Evolutionary conservation across 1,284 basidiomycete genomes (phyloP).

Genomic region (Marasmius sp.): DNA sequence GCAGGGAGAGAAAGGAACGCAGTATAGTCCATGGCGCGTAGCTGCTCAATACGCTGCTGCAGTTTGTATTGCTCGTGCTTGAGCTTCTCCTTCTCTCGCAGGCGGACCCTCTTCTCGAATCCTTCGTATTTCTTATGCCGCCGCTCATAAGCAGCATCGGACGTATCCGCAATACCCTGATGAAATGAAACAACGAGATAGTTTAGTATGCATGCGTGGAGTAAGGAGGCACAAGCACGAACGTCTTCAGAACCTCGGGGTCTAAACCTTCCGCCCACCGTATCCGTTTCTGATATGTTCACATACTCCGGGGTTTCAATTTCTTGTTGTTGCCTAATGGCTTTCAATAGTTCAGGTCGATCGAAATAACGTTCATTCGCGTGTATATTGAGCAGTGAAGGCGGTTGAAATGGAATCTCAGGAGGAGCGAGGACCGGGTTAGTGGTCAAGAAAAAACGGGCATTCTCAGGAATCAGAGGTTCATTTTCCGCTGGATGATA

Average conservation of each 20-base stretch:
- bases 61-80: conserved; percentile 91
- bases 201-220: conserved; percentile 11
- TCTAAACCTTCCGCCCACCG: conserved; percentile 65
- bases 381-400: conserved; percentile 50
- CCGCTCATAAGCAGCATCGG: conserved; percentile 82
- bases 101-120: conserved; percentile 81
- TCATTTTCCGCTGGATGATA: conserved; percentile 61
- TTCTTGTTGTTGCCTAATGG: conserved; percentile 61
- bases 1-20: conserved; percentile 66
- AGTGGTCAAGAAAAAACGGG: conserved; percentile 71
- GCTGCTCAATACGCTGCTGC: conserved; percentile 83
- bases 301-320: conserved; percentile 76
- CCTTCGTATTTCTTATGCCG: conserved; percentile 86
- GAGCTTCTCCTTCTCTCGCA: conserved; percentile 88
- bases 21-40: conserved; percentile 69
- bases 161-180: conserved; percentile 69
- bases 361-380: conserved; percentile 76
- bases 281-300: conserved; percentile 55
- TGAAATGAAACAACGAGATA: conserved; percentile 7
- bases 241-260: conserved; percentile 70
- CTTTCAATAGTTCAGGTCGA: conserved; percentile 69
- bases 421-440: conserved; percentile 47
- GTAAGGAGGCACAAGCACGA: conserved; percentile 30
- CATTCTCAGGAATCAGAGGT: conserved; percentile 63
- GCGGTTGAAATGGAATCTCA: conserved; percentile 32